Evolutionary conservation across 805 yeast genomes (phyloP), one percentile per base, ranked within the genome.

Genomic region (Kodamaea neixiangensis): DNA sequence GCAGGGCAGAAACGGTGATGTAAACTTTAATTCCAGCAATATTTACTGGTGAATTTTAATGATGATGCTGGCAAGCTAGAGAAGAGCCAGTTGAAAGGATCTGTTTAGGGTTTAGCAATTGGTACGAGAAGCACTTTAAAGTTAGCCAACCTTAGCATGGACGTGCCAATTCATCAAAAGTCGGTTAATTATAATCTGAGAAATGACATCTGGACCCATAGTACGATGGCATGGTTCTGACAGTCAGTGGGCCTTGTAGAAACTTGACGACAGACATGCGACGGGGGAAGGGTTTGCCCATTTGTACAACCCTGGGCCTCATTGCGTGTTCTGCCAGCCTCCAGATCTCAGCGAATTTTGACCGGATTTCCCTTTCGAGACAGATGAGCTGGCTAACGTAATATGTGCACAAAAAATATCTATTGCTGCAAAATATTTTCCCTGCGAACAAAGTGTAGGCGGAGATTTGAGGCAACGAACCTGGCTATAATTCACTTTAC

Each of bases 341-440:
- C 7, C 46, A 22, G 42, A 18, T 25, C 31, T 25, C 31, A 25
- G 31, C 31, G 31, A 25, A 25, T 9, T 25, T 25, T 25, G 20
- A 5, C 35, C 19, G 11, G 20, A 3, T 19, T 44, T 44, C 46
- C 46, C 5, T 19, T 17, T 44, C 13, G 46, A 38, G 46, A 31
- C n/a, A 38, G 37, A 9, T 17, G 33, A 11, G 44, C 44, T 41
- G 44, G 44, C 44, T 41, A 29, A 21, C 18, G 19, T 5, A 20
- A 20, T 17, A 18, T 18, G 17, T 41, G 44, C 44, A 41, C 7
- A 21, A 21, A 41, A n/a, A 5, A n/a, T 3, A n/a, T 18, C 34
- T 25, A 31, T 44, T 17, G 46, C 46, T 44, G 46, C 46, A 44
- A 44, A 44, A 25, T 25, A 25, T 25, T 25, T 25, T 25, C 11